phyloP scores from a whole-genome alignment of 192 early-diverging fungal species.

The Coemansia sp. region DNA sequence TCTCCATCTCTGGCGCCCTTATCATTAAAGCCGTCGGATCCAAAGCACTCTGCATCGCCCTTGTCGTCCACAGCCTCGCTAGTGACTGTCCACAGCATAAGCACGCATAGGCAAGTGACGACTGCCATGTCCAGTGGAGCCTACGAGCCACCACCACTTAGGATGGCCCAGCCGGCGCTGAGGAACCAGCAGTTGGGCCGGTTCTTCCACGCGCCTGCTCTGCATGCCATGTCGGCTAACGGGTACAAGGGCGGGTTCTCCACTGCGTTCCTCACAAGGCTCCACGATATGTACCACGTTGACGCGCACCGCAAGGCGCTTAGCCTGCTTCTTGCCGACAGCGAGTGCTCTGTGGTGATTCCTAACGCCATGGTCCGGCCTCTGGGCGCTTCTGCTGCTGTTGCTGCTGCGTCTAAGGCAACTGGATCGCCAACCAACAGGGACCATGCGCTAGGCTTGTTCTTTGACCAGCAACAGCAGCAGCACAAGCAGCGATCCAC shows the following conservation, averaged over 20 bases:
- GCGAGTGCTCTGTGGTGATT: slow-evolving; percentile 19
- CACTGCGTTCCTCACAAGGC: slow-evolving; percentile 21
- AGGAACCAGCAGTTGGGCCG: slow-evolving; percentile 5
- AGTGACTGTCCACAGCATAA: neutral
- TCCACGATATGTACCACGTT: slow-evolving; percentile 36
- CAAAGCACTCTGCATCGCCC: neutral
- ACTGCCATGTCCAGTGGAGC: too few relatives aligned
- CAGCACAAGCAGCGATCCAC: too few relatives aligned
- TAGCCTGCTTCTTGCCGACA: slow-evolving; percentile 7
- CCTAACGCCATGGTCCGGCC: slow-evolving; percentile 26
- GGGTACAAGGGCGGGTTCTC: slow-evolving; percentile 29
- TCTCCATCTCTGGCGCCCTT: neutral
- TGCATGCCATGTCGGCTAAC: neutral
- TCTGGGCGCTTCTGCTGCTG: too few relatives aligned
- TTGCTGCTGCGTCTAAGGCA: too few relatives aligned
- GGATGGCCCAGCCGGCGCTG: neutral
- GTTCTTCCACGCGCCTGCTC: slow-evolving; percentile 1
- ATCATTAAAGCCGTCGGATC: neutral
- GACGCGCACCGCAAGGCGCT: slow-evolving; percentile 24
- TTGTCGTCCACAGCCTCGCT: neutral
- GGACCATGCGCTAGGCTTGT: neutral
- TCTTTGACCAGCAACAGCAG: neutral
- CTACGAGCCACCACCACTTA: too few relatives aligned
- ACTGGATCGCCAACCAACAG: neutral
- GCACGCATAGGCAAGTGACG: neutral